Evolutionary conservation across 2,329 filamentous ascomycete species (phyloP).

Genomic region (Colletotrichum sp.): DNA sequence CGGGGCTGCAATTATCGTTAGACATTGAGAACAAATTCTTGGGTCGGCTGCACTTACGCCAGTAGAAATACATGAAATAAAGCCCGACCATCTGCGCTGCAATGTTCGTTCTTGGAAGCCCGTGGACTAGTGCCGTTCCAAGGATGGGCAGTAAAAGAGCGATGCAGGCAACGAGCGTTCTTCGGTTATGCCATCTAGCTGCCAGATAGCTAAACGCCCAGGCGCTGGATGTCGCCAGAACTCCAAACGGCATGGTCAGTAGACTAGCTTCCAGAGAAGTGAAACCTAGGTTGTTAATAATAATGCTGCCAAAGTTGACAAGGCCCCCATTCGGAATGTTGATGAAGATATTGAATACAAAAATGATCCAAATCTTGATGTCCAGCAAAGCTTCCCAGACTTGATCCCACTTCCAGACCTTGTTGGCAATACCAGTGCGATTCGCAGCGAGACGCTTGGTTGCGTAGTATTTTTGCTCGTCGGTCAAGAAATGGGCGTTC

Average conservation of each 20-base stretch:
- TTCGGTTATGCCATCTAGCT: not conserved
- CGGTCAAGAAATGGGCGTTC: not conserved
- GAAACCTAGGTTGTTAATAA: constrained; percentile 45
- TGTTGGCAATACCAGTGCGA: not conserved
- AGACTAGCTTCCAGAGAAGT: constrained; percentile 37
- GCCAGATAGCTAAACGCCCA: constrained; percentile 36
- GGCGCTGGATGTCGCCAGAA: constrained; percentile 35
- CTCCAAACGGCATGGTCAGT: constrained; percentile 31
- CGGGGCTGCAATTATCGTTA: constrained; percentile 18
- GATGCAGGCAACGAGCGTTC: constrained; percentile 29
- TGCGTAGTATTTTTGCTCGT: not conserved
- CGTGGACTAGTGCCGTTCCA: not conserved
- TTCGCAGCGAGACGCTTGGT: not conserved
- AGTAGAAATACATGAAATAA: not conserved
- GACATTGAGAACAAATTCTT: not conserved
- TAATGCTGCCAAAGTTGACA: constrained; percentile 49
- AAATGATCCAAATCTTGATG: constrained; percentile 65
- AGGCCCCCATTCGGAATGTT: constrained; percentile 69
- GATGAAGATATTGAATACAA: constrained; percentile 51
- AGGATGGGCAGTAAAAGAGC: not conserved
- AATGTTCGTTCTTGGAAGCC: not conserved
- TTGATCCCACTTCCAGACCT: constrained; percentile 44
- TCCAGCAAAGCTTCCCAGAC: constrained; percentile 57
- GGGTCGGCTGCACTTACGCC: not conserved
- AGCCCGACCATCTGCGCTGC: not conserved